These are phyloP conservation scores for Aspergillus thermomutatus DNA, from an alignment of 2,329 filamentous ascomycete species.

Conservation along the genomic window DNA sequence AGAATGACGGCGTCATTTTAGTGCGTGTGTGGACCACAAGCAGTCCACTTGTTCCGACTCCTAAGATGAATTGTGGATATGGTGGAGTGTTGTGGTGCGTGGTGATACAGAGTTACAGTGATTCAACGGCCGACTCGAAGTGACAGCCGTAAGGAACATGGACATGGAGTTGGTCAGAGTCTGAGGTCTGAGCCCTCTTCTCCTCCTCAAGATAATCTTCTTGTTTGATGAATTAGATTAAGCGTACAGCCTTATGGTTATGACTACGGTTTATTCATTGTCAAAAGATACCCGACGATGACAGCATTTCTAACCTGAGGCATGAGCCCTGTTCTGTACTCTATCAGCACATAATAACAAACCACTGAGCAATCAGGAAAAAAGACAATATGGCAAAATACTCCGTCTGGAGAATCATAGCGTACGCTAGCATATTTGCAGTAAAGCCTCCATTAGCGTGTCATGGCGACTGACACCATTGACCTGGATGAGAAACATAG, in stretches of 20 bases:
- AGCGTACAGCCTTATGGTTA: not conserved
- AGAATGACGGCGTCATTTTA: slow-evolving; percentile 23
- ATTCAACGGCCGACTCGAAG: not conserved
- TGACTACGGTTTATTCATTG: not conserved
- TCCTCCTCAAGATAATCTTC: too few species aligned
- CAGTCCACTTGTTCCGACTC: not conserved
- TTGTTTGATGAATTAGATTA: not conserved
- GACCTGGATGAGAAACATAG: not conserved
- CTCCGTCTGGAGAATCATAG: too few species aligned
- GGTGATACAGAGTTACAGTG: slow-evolving; percentile 3
- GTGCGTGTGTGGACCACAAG: slow-evolving; percentile 8
- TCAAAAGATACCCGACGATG: not conserved
- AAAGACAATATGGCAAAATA: not conserved
- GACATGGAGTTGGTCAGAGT: not conserved
- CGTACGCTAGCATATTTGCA: not conserved
- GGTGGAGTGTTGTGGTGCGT: slow-evolving; percentile 16
- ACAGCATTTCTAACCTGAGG: not conserved
- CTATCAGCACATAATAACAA: not conserved
- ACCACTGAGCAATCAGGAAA: not conserved
- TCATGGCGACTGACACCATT: not conserved
- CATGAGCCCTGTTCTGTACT: not conserved
- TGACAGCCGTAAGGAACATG: not conserved
- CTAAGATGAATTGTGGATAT: slow-evolving; percentile 13
- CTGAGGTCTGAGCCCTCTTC: not conserved
- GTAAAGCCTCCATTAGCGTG: not conserved